Evolutionary conservation across 2,329 filamentous ascomycete species (phyloP).

Genomic region (Orbilia blumenaviensis): DNA sequence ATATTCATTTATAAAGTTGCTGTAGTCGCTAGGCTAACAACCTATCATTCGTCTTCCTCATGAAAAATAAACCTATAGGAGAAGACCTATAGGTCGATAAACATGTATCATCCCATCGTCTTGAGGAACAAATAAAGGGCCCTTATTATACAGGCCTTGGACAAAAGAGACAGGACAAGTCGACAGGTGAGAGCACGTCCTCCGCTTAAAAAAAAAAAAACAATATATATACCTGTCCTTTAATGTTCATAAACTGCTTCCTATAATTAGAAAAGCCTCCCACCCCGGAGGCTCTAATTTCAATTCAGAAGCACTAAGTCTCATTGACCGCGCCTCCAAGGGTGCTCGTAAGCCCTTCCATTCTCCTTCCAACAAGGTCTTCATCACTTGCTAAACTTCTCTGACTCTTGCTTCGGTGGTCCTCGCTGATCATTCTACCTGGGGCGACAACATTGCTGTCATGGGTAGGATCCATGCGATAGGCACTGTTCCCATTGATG

Average conservation of each 20-base stretch:
- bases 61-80: no score
- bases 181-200: not conserved
- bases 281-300: conserved; percentile 2
- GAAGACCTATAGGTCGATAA: not conserved
- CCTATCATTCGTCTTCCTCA: no score
- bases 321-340: conserved; percentile 62
- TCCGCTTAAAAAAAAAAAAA: not conserved
- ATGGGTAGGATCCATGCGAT: conserved; percentile 36
- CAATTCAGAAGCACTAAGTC: conserved; percentile 64
- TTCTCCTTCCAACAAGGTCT: conserved; percentile 67
- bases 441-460: conserved; percentile 37
- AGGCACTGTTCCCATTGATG: conserved; percentile 20
- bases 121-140: not conserved
- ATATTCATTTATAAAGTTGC: not conserved
- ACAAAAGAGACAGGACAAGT: not conserved
- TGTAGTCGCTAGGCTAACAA: not conserved
- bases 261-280: not conserved
- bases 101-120: not conserved
- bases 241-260: not conserved
- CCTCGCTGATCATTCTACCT: conserved; percentile 39
- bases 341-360: conserved; percentile 63
- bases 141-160: not conserved
- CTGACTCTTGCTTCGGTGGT: conserved; percentile 63
- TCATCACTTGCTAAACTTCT: conserved; percentile 68
- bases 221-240: not conserved